These are phyloP conservation scores for Juglanconis sp. DNA, from an alignment of 2,329 filamentous ascomycete genomes.

Conservation along the genomic window DNA sequence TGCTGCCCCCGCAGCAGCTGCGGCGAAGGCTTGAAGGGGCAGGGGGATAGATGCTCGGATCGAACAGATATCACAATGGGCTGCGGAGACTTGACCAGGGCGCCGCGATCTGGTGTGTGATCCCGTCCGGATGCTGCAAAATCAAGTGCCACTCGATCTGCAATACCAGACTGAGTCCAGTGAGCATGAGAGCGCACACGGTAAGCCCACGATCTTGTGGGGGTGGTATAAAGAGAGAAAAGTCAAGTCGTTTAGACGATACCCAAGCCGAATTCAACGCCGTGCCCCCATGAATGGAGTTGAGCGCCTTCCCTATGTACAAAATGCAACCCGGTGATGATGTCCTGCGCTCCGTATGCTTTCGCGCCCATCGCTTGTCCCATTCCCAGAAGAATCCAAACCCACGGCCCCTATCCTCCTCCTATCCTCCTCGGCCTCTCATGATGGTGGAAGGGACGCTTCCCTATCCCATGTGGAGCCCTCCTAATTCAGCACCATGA, in stretches of 20 bases:
- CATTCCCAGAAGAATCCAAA: neutral
- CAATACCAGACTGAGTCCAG: no score
- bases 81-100: no score
- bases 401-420: no score
- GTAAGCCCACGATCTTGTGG: neutral
- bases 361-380: neutral
- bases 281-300: conserved; percentile 16
- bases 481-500: conserved; percentile 34
- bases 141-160: no score
- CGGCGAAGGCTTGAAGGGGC: conserved; percentile 28
- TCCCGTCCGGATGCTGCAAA: no score
- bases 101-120: no score
- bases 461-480: neutral
- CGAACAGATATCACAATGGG: no score
- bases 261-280: neutral
- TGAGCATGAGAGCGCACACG: neutral
- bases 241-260: neutral
- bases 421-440: neutral
- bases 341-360: neutral
- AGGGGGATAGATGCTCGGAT: conserved; percentile 1
- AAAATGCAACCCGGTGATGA: neutral
- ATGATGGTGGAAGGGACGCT: no score
- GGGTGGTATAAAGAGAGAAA: neutral
- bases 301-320: conserved; percentile 2
- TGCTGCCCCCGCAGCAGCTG: conserved; percentile 25